Evolutionary conservation across 129 eudicot species (phyloP), one percentile per base, ranked within the genome.

Genomic region (Chrysanthemum makinoi): DNA sequence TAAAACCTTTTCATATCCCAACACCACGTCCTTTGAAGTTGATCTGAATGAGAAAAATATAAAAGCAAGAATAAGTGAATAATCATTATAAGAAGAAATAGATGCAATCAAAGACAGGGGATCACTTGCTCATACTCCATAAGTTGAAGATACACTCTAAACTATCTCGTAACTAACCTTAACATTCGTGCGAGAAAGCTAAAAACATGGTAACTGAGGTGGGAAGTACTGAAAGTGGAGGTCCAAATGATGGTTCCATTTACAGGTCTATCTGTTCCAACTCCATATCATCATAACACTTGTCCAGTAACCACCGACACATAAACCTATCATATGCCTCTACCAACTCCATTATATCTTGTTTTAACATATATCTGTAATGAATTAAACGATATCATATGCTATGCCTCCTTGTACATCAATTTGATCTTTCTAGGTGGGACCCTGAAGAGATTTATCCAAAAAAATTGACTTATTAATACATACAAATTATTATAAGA

Each of bases 381-480:
- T 82, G 80, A 93, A 93, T 69, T 93, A 96, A 82, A 89, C 96
- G 39, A 93, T 80, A 62, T 93, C 98, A 43, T 80, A 93, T 65
- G 95, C 76, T 53, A 93, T 93, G 78, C 89, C 98, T 69, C 98
- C 98, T 84, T 93, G 98, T 69, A 93, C 98, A 74, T 93, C 98
- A 72, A 93, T 87, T 73, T 93, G 96, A 80, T 93, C 98, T 87
- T 93, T 89, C 81, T 93, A 95, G 6, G 98, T 93, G 54, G 96
- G 98, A 9, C 96, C 96, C 96, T 93, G 75, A 33, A 30, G 75
- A 44, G 77, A 78, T 49, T 63, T 10, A 58, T 58, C 49, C 56
- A 48, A 55, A 6, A 28, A 60, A 18, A 2, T 11, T 26, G 9
- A 52, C 10, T 57, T 66, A 26, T 24, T n/a, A 16, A 75, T 30